phyloP scores from a whole-genome alignment of 441 rosid genomes.

The Theobroma grandiflorum region DNA sequence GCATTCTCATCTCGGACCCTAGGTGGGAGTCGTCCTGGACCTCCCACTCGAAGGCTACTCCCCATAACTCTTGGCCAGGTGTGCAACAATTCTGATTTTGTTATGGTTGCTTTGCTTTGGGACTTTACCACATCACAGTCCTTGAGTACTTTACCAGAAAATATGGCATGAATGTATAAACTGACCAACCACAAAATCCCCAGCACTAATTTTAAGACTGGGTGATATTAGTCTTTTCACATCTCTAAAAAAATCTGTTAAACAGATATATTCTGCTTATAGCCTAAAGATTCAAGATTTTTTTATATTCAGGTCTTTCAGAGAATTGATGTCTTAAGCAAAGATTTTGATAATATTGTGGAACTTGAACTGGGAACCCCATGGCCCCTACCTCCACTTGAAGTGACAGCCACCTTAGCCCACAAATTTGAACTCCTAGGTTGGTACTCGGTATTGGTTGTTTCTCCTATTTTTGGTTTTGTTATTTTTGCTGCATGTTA shows the following conservation, averaged over 20 bases:
- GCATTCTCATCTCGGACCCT: conserved; percentile 90
- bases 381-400: conserved; percentile 86
- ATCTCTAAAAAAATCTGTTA: not conserved
- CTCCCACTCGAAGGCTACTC: conserved; percentile 84
- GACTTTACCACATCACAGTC: not conserved
- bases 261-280: not conserved
- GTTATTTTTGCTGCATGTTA: not conserved
- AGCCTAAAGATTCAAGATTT: not conserved
- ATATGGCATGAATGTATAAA: not conserved
- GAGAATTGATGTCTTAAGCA: conserved; percentile 82
- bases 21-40: conserved; percentile 94
- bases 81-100: conserved; percentile 21
- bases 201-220: not conserved
- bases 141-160: not conserved
- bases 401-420: conserved; percentile 81
- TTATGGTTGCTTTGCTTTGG: not conserved
- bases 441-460: conserved; percentile 32
- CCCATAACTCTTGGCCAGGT: conserved; percentile 97
- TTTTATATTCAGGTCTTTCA: conserved; percentile 72
- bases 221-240: not conserved
- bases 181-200: not conserved
- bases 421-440: conserved; percentile 92
- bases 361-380: conserved; percentile 90
- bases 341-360: conserved; percentile 88
- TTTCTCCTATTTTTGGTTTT: not conserved